Percentiles rank a stretch among this genome's conserved stretches.
Evolutionary conservation across 257 asterid genomes (phyloP).

Genomic region (Lantana camara): DNA sequence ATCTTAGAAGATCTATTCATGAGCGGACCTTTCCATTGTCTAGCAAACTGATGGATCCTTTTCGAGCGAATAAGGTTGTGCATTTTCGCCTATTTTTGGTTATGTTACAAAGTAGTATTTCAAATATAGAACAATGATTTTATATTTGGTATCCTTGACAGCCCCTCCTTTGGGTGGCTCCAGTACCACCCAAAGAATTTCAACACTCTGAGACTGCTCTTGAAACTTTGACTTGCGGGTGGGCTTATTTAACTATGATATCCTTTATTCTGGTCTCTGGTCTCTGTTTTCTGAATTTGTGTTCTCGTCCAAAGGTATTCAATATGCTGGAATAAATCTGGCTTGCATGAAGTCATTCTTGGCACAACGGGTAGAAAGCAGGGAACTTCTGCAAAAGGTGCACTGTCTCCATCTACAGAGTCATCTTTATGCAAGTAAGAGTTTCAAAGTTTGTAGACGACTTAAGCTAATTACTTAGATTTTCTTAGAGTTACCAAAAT

Average conservation of each 20-base stretch:
- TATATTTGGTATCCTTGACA: slow-evolving; percentile 33
- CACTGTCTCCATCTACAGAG: slow-evolving; percentile 76
- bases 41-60: slow-evolving; percentile 58
- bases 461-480: neutral
- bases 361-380: slow-evolving; percentile 98
- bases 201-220: slow-evolving; percentile 88
- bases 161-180: slow-evolving; percentile 70
- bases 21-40: slow-evolving; percentile 63
- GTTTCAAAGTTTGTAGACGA: slow-evolving; percentile 17
- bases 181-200: slow-evolving; percentile 76
- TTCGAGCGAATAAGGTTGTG: slow-evolving; percentile 68
- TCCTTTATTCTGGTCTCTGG: neutral
- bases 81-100: slow-evolving; percentile 5
- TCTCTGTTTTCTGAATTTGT: slow-evolving; percentile 20
- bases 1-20: slow-evolving; percentile 54
- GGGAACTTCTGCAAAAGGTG: slow-evolving; percentile 95
- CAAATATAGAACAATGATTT: slow-evolving; percentile 11
- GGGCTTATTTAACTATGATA: slow-evolving; percentile 23
- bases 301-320: slow-evolving; percentile 61
- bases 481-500: slow-evolving; percentile 2
- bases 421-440: slow-evolving; percentile 88
- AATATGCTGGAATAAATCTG: slow-evolving; percentile 80
- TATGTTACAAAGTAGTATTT: slow-evolving; percentile 1
- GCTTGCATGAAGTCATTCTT: slow-evolving; percentile 89
- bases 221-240: slow-evolving; percentile 92